Percentiles rank a stretch among this genome's conserved stretches.
Evolutionary conservation across 2,329 filamentous ascomycete species (phyloP).

Genomic region (Trichoderma brevicompactum): DNA sequence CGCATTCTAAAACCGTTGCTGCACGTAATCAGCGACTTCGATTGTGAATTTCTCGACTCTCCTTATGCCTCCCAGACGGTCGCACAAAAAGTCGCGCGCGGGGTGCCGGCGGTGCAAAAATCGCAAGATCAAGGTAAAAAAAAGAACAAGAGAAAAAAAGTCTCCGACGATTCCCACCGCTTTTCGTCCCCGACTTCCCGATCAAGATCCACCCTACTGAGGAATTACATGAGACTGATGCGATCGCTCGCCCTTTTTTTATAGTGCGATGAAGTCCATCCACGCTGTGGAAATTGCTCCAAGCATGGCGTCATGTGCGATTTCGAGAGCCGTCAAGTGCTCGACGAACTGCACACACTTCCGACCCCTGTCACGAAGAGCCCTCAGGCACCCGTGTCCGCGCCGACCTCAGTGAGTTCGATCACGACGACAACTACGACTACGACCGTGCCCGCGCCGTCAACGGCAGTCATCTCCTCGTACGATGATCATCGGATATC

Average conservation of each 20-base stretch:
- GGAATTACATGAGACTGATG: constrained; percentile 10
- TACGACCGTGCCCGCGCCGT: constrained; percentile 26
- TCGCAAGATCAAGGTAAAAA: constrained; percentile 68
- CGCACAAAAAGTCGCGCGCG: constrained; percentile 71
- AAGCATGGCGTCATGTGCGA: constrained; percentile 71
- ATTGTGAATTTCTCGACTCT: constrained; percentile 34
- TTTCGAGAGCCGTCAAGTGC: constrained; percentile 59
- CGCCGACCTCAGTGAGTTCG: constrained; percentile 25
- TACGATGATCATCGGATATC: constrained; percentile 26
- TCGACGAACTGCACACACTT: constrained; percentile 49
- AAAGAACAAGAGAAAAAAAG: background rate
- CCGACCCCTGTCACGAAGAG: constrained; percentile 41
- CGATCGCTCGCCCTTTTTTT: background rate
- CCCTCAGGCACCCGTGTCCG: constrained; percentile 9
- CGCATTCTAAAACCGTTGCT: constrained; percentile 36
- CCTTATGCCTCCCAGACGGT: constrained; percentile 66
- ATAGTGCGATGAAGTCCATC: constrained; percentile 69
- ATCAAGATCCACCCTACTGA: background rate
- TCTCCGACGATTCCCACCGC: background rate
- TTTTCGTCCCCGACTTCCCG: background rate
- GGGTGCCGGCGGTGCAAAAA: constrained; percentile 69
- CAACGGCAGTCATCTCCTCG: background rate
- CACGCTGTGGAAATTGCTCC: constrained; percentile 66
- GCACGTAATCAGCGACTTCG: constrained; percentile 33
- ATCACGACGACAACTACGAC: constrained; percentile 32